phyloP scores from a whole-genome alignment of 2,329 filamentous ascomycete genomes.

The Colletotrichum cordylinicola region DNA sequence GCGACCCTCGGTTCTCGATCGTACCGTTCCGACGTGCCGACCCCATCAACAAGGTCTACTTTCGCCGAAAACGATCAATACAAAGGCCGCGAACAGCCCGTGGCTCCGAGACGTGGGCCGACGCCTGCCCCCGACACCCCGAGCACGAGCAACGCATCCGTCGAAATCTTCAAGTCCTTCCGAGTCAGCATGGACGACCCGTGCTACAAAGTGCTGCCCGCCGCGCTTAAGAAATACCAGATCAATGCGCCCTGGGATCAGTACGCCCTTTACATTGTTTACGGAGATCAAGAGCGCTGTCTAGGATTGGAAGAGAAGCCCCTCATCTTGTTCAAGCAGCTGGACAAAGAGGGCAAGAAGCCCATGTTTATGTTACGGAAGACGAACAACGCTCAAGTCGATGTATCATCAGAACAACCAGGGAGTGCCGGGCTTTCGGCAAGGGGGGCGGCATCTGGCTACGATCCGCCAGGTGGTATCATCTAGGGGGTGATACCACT shows the following conservation, averaged over 20 bases:
- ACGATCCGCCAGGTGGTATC: constrained; percentile 66
- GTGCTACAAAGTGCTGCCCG: constrained; percentile 95
- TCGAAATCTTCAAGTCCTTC: constrained; percentile 99
- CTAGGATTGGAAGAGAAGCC: constrained; percentile 92
- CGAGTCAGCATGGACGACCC: constrained; percentile 97
- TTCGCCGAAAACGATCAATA: constrained; percentile 44
- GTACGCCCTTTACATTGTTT: constrained; percentile 97
- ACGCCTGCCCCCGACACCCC: constrained; percentile 69
- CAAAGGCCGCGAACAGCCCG: constrained; percentile 40
- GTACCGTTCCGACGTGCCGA: constrained; percentile 61
- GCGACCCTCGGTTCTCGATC: constrained; percentile 67
- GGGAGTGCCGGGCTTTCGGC: constrained; percentile 57
- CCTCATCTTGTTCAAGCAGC: constrained; percentile 93
- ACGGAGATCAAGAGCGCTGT: constrained; percentile 97
- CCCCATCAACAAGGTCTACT: constrained; percentile 57
- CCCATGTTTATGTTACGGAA: constrained; percentile 98
- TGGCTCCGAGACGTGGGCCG: constrained; percentile 62
- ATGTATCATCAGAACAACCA: constrained; percentile 48
- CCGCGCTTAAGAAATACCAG: constrained; percentile 96
- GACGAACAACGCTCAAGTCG: constrained; percentile 60
- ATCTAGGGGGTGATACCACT: constrained; percentile 44
- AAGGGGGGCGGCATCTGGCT: constrained; percentile 51
- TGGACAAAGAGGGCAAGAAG: constrained; percentile 96
- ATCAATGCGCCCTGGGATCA: constrained; percentile 98
- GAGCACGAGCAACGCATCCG: constrained; percentile 62